Conservation (phyloP, 2,329 filamentous ascomycete genomes). For the Epichloe sylvatica region DNA sequence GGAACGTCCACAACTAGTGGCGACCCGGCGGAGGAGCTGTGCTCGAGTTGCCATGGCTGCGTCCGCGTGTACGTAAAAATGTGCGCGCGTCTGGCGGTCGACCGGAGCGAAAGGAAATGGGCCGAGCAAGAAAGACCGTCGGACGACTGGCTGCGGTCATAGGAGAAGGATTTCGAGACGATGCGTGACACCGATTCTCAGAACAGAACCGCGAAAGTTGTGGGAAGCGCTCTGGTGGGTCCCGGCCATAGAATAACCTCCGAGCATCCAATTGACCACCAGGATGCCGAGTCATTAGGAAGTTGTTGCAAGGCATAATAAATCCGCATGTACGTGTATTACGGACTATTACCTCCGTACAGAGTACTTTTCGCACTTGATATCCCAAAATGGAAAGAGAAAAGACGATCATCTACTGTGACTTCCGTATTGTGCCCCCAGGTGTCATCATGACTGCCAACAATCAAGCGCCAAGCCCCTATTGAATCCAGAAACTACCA, state of each 20-base stretch:
- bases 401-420: not conserved
- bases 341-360: no score
- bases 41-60: slow-evolving; percentile 4
- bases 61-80: not conserved
- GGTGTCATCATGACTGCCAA: not conserved
- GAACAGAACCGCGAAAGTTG: not conserved
- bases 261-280: not conserved
- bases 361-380: not conserved
- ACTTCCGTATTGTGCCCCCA: not conserved
- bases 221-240: not conserved
- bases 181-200: not conserved
- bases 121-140: not conserved
- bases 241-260: not conserved
- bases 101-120: not conserved
- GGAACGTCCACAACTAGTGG: not conserved
- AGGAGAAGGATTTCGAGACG: not conserved
- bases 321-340: no score
- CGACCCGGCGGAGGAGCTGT: slow-evolving; percentile 3
- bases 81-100: not conserved
- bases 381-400: not conserved
- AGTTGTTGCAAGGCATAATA: no score
- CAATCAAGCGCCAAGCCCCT: not conserved
- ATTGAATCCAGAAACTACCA: not conserved
- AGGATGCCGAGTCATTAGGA: no score
- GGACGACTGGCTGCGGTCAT: not conserved